Evolutionary conservation across 1,139 yeast genomes (phyloP).

Genomic region (Geotrichum reessii): DNA sequence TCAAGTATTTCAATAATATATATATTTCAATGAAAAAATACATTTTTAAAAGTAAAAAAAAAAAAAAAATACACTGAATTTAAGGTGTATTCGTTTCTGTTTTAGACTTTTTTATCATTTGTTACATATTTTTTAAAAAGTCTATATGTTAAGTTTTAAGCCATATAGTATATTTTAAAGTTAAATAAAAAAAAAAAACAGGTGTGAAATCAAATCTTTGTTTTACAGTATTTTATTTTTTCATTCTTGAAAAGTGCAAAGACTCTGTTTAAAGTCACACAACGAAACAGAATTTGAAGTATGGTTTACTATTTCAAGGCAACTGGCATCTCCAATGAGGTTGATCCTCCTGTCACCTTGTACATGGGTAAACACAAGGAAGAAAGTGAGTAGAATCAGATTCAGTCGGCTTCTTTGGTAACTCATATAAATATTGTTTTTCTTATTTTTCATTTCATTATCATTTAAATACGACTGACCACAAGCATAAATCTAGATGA

Average conservation of each 20-base stretch:
- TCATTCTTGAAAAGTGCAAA: neutral
- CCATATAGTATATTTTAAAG: neutral
- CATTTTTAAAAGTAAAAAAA: no score
- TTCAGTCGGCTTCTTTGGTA: neutral
- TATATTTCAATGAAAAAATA: no score
- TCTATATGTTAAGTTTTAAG: neutral
- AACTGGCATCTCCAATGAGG: slow-evolving; percentile 36
- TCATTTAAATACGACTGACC: no score
- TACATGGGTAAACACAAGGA: slow-evolving; percentile 74
- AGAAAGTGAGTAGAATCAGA: slow-evolving; percentile 43
- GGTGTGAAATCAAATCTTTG: neutral
- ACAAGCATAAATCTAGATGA: no score
- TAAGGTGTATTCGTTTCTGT: no score
- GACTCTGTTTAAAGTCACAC: neutral
- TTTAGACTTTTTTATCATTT: neutral
- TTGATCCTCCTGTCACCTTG: slow-evolving; percentile 37
- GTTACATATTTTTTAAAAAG: neutral
- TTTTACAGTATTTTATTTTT: neutral
- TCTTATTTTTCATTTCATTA: slow-evolving; percentile 4
- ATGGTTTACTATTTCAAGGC: slow-evolving; percentile 61
- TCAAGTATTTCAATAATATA: no score
- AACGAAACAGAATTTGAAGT: neutral
- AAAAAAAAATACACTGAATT: no score
- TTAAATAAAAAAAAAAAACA: neutral
- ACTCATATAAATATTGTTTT: neutral